Percentiles rank a stretch among this genome's conserved stretches.
phyloP scores from a whole-genome alignment of 208 protist species.

The Trypanosoma grayi region DNA sequence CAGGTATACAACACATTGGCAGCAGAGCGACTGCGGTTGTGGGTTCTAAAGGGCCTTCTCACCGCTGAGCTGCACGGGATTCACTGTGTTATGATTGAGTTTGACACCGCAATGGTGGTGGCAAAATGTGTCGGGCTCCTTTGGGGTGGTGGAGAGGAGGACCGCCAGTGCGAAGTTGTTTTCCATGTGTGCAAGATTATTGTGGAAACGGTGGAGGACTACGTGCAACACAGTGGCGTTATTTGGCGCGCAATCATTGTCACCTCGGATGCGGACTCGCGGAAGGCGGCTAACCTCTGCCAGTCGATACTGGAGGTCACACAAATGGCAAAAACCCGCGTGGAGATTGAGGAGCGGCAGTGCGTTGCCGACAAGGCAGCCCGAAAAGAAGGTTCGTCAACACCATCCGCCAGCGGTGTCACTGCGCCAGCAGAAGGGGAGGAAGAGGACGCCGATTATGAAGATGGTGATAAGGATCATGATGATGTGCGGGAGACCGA shows the following conservation, averaged over 20 bases:
- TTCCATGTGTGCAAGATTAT: constrained; percentile 85
- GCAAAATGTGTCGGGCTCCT: constrained; percentile 71
- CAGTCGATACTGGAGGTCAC: constrained; percentile 43
- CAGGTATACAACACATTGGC: constrained; percentile 67
- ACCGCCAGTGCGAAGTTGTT: constrained; percentile 41
- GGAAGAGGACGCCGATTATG: not conserved
- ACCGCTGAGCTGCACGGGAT: constrained; percentile 64
- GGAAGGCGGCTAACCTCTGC: constrained; percentile 25
- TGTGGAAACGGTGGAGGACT: constrained; percentile 84
- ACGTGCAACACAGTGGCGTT: constrained; percentile 81
- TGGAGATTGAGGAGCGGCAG: constrained; percentile 39
- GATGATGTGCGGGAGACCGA: no score
- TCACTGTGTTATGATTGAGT: constrained; percentile 65
- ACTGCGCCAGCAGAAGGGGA: constrained; percentile 4
- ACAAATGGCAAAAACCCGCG: constrained; percentile 38
- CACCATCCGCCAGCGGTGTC: constrained; percentile 14
- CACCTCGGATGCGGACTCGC: constrained; percentile 34
- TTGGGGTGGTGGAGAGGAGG: constrained; percentile 37
- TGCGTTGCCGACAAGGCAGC: constrained; percentile 3
- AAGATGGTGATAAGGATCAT: not conserved
- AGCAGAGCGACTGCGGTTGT: constrained; percentile 75
- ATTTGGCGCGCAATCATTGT: constrained; percentile 77
- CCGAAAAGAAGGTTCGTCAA: not conserved
- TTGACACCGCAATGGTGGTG: constrained; percentile 67
- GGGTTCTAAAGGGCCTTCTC: constrained; percentile 75